Conservation (phyloP, 441 rosid genomes). For the Aleurites moluccanus region DNA sequence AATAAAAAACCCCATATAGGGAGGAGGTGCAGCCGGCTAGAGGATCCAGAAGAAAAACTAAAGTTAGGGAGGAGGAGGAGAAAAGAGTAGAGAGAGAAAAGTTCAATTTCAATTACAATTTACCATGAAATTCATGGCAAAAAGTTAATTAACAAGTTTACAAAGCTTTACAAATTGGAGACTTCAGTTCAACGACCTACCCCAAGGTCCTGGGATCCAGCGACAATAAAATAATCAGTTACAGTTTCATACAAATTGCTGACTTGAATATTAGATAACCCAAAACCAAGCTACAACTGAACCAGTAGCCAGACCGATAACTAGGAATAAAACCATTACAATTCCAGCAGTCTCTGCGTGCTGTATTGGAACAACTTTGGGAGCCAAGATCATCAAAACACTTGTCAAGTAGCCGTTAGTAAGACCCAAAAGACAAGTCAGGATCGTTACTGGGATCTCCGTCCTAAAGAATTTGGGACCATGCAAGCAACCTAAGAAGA, state of each 20-base stretch:
- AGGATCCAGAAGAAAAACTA: too few species aligned
- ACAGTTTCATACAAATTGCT: neutral
- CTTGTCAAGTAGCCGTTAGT: slow-evolving; percentile 92
- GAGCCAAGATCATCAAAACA: slow-evolving; percentile 75
- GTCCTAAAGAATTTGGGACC: slow-evolving; percentile 80
- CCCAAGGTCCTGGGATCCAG: neutral
- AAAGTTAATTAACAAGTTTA: neutral
- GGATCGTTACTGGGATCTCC: slow-evolving; percentile 75
- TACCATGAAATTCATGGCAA: neutral
- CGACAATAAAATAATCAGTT: too few species aligned
- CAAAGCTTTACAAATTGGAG: neutral
- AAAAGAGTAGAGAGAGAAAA: too few species aligned
- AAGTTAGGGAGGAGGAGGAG: too few species aligned
- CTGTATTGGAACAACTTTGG: slow-evolving; percentile 67
- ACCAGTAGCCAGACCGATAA: slow-evolving; percentile 70
- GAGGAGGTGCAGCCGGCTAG: too few species aligned
- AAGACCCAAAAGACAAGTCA: slow-evolving; percentile 79
- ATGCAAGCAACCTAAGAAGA: slow-evolving; percentile 79
- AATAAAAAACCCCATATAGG: too few species aligned
- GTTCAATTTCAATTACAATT: neutral
- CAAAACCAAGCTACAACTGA: slow-evolving; percentile 90
- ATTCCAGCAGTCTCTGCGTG: slow-evolving; percentile 91
- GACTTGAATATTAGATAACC: slow-evolving; percentile 54
- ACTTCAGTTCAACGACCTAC: neutral
- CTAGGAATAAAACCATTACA: slow-evolving; percentile 76